Evolutionary conservation across 2,329 filamentous ascomycete species (phyloP).

Genomic region (Chaetomium sp.): DNA sequence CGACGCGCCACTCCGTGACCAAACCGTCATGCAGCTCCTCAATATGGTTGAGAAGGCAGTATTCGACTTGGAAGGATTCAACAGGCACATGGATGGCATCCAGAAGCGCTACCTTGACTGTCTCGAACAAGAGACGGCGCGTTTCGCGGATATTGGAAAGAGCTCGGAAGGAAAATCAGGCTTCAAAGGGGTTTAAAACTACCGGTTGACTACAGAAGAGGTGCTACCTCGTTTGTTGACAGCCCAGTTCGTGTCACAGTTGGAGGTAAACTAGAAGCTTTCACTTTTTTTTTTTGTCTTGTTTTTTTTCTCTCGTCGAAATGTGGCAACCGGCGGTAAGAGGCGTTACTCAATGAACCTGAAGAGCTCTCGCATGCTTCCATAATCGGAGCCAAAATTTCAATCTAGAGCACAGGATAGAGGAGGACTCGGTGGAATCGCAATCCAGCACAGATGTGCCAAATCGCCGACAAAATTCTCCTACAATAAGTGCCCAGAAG

Average conservation of each 20-base stretch:
- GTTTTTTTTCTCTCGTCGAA: not conserved
- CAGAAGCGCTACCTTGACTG: conserved; percentile 14
- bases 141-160: conserved; percentile 21
- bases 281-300: not conserved
- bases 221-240: no score
- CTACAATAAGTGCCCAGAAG: conserved; percentile 64
- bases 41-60: conserved; percentile 13
- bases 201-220: not conserved
- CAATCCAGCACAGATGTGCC: conserved; percentile 28
- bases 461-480: conserved; percentile 39
- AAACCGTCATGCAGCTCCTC: conserved; percentile 15
- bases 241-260: no score
- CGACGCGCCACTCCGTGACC: conserved; percentile 14
- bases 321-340: conserved; percentile 73
- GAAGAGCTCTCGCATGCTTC: conserved; percentile 56
- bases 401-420: conserved; percentile 66
- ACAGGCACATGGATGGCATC: conserved; percentile 21
- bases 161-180: conserved; percentile 15
- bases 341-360: conserved; percentile 55
- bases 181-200: not conserved
- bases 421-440: conserved; percentile 57
- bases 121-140: conserved; percentile 24
- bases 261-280: not conserved
- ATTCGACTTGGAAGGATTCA: conserved; percentile 20
- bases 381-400: conserved; percentile 58